A percentile compares a stretch with the other conserved stretches of the same genome.
phyloP scores from a whole-genome alignment of 2,329 filamentous ascomycete genomes.

The Epichloe festucae region DNA sequence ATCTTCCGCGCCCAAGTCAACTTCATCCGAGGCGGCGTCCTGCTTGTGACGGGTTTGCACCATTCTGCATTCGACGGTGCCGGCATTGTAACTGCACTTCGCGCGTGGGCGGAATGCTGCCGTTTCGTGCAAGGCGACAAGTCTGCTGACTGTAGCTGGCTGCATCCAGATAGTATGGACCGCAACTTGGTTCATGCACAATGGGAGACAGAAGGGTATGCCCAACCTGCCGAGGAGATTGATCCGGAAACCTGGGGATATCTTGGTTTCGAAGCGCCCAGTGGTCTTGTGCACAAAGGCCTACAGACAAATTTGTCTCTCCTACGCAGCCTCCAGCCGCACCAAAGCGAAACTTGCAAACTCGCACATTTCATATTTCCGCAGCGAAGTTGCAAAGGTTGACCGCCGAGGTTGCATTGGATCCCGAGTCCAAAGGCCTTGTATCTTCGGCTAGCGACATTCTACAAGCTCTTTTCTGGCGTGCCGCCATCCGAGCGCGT shows the following conservation, averaged over 20 bases:
- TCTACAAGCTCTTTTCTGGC: constrained; percentile 27
- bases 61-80: constrained; percentile 17
- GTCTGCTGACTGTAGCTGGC: constrained; percentile 15
- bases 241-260: constrained; percentile 16
- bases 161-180: constrained; percentile 18
- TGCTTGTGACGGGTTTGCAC: constrained; percentile 15
- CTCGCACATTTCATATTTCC: constrained; percentile 20
- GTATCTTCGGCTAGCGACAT: constrained; percentile 23
- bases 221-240: constrained; percentile 11
- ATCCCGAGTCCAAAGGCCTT: constrained; percentile 13
- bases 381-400: constrained; percentile 16
- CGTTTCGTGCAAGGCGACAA: constrained; percentile 14
- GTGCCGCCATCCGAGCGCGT: constrained; percentile 20
- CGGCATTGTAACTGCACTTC: constrained; percentile 16
- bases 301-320: neutral
- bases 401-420: constrained; percentile 16
- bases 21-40: constrained; percentile 18
- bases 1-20: constrained; percentile 19
- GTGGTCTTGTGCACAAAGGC: neutral
- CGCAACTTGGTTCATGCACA: constrained; percentile 9
- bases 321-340: constrained; percentile 4
- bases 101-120: constrained; percentile 20
- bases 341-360: constrained; percentile 3
- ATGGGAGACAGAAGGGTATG: constrained; percentile 9
- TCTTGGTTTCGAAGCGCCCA: constrained; percentile 10